Evolutionary conservation across 75 land plant genomes (phyloP).

Genomic region (Picea sitchensis): DNA sequence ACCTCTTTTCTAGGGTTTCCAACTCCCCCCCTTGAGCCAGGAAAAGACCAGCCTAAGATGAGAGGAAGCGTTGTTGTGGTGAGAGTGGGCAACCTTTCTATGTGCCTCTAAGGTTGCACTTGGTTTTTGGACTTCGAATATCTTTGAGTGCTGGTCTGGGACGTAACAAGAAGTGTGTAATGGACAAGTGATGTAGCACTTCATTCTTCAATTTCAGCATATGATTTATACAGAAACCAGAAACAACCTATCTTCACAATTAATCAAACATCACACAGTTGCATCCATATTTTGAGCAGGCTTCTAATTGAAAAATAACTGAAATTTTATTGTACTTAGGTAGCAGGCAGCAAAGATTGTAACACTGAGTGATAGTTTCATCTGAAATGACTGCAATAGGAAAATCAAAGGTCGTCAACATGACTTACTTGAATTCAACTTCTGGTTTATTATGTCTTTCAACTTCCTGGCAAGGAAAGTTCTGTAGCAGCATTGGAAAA

Average conservation of each 20-base stretch:
- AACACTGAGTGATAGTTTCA: background rate
- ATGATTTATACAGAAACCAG: too few species aligned
- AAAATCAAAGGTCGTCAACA: background rate
- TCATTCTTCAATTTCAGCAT: too few species aligned
- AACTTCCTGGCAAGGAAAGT: slow-evolving; percentile 98
- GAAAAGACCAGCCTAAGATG: too few species aligned
- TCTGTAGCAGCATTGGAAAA: slow-evolving; percentile 34
- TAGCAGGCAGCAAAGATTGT: background rate
- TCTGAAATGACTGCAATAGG: slow-evolving; percentile 3
- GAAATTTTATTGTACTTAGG: background rate
- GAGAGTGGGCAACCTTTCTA: too few species aligned
- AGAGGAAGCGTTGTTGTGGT: too few species aligned
- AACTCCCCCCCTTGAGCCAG: too few species aligned
- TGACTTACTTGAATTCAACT: slow-evolving; percentile 87
- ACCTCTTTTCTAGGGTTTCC: too few species aligned
- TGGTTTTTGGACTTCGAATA: too few species aligned
- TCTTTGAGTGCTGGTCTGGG: too few species aligned
- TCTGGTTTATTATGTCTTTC: slow-evolving; percentile 98
- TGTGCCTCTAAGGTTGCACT: too few species aligned
- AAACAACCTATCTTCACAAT: background rate
- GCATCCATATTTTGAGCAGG: background rate
- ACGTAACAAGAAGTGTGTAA: too few species aligned
- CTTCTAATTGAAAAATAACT: background rate
- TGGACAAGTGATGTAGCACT: too few species aligned
- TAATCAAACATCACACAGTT: background rate